These are phyloP conservation scores for Russula lepida DNA, from an alignment of 768 basidiomycete species.

Conservation along the genomic window DNA sequence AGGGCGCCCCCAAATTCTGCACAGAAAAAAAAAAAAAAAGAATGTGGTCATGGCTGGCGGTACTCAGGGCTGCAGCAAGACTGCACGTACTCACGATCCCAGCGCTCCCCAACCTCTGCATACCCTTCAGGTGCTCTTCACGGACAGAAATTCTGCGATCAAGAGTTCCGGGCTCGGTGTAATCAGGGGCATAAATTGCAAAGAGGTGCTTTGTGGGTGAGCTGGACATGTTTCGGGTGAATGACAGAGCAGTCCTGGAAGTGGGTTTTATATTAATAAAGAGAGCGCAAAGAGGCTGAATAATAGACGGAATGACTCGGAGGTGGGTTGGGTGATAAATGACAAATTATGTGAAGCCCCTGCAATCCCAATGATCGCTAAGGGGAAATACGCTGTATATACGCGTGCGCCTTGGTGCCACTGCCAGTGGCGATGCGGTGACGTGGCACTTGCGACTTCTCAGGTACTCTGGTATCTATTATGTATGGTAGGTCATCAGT, in stretches of 20 bases:
- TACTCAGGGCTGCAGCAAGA: not conserved
- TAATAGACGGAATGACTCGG: too few relatives aligned
- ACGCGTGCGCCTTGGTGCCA: too few relatives aligned
- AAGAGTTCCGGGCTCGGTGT: conserved; percentile 23
- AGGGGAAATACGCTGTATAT: too few relatives aligned
- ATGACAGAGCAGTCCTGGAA: not conserved
- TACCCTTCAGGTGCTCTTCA: conserved; percentile 22
- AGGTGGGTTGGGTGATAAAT: too few relatives aligned
- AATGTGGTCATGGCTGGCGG: not conserved
- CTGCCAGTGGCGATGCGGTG: too few relatives aligned
- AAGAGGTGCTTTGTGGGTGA: conserved; percentile 19
- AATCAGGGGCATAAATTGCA: conserved; percentile 30
- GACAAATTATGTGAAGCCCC: too few relatives aligned
- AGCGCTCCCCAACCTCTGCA: not conserved
- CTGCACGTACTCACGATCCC: conserved; percentile 20
- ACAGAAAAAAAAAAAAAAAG: not conserved
- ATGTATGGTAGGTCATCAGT: too few relatives aligned
- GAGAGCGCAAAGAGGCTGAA: too few relatives aligned
- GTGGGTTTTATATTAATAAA: too few relatives aligned
- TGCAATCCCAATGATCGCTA: too few relatives aligned
- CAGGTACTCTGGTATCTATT: too few relatives aligned
- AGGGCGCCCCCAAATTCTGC: conserved; percentile 15
- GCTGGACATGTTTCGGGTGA: not conserved
- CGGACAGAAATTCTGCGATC: conserved; percentile 25
- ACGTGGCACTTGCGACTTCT: too few relatives aligned